phyloP scores from a whole-genome alignment of 345 rosid species.

The Boechera stricta region DNA sequence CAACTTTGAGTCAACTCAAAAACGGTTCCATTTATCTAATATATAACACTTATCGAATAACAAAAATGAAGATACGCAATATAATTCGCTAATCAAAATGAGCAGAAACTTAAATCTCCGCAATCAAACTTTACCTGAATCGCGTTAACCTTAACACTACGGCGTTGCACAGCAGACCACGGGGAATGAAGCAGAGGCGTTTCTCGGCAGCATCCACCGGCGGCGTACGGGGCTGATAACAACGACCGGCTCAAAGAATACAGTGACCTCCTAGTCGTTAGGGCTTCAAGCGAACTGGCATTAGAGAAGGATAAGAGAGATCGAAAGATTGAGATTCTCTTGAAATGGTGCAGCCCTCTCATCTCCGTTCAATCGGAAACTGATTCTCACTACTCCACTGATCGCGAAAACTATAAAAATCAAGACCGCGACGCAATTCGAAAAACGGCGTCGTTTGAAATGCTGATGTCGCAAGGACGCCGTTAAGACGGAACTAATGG shows the following conservation, averaged over 20 bases:
- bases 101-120: background rate
- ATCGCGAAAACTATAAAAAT: background rate
- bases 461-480: background rate
- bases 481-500: background rate
- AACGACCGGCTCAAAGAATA: slow-evolving; percentile 34
- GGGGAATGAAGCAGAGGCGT: slow-evolving; percentile 46
- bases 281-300: background rate
- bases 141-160: slow-evolving; percentile 82
- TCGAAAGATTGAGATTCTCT: slow-evolving; percentile 40
- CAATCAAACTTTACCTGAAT: slow-evolving; percentile 52
- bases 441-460: background rate
- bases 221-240: slow-evolving; percentile 20
- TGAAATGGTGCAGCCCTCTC: slow-evolving; percentile 43
- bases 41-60: background rate
- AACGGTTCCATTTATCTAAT: background rate
- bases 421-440: too few relatives aligned
- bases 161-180: slow-evolving; percentile 65
- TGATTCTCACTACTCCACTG: background rate
- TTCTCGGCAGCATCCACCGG: slow-evolving; percentile 21
- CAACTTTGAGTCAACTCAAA: background rate
- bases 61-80: background rate
- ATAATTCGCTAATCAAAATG: background rate
- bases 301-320: slow-evolving; percentile 36
- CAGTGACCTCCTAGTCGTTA: slow-evolving; percentile 34
- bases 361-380: slow-evolving; percentile 28